Base-by-base conservation (phyloP, 2,329 filamentous ascomycete genomes). In the Aspergillus sergii region DNA sequence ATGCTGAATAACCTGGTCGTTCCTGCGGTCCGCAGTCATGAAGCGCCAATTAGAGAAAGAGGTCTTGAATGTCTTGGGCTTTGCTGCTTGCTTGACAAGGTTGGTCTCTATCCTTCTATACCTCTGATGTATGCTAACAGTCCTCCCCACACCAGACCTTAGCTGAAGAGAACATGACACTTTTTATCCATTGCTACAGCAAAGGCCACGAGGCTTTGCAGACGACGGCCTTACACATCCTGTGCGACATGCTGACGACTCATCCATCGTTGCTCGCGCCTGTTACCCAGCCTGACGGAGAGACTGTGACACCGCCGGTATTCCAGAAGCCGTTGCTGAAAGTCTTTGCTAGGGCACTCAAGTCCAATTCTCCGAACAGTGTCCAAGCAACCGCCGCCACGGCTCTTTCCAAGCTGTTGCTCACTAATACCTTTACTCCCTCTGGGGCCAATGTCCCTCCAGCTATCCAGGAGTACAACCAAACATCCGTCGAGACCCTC, bases 1-100 rank as follows among this genome's bases (percentile, higher is more conserved):
- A 97, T 98, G 91, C 84, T 99, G 57, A 98, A 99, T 82, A 98
- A 95, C 68, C 86, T 99, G 10, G 92, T 99, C 50, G 93, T 99
- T 2, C 95, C 95, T 8, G 95, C 95, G 32, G 94, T 99, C 19
- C 89, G 94, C 68, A 95, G 91, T 73, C 93, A 97, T 70, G 94
- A 98, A 75, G 92, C 93, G 6, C 93, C 94, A 1, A 93, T 99
- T 51, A 88, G 95, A 65, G 95, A 99, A 79, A 88, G 93, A 61
- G 95, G 95, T 21, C 83, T 99, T 14, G 84, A 96, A 23, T 98
- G 94, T 72, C 82, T 99, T 11, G 95, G 95, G 4, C 84, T 99
- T 11, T 97, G 93, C 76, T 94, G 94, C 69, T 85, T 99, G 34
- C 88, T 99, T 9, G 94, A 97, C 75, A 92, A 93, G 81, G 86